Percentiles rank a stretch among this genome's conserved stretches.
Evolutionary conservation across 371 early-diverging fungal genomes (phyloP).

Genomic region (Saksenaea vasiformis): DNA sequence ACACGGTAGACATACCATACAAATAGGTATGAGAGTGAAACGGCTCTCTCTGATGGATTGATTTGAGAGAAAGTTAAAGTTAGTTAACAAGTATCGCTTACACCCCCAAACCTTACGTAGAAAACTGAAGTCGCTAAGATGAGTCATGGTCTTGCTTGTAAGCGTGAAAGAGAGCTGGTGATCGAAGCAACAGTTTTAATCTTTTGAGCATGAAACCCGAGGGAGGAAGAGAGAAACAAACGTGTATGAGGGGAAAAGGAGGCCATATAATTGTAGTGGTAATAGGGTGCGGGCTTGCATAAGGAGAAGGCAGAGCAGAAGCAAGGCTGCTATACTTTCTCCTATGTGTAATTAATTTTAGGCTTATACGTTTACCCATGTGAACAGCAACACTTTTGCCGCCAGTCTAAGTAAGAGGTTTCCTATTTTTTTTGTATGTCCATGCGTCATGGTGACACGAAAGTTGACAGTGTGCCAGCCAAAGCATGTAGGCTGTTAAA

Average conservation of each 20-base stretch:
- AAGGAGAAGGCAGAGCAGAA: slow-evolving; percentile 1
- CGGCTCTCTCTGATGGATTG: slow-evolving; percentile 33
- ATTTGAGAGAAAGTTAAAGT: neutral
- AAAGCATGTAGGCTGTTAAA: no score
- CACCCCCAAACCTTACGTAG: slow-evolving; percentile 24
- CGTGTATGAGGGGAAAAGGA: slow-evolving; percentile 7
- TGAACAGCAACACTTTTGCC: neutral
- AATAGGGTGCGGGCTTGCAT: slow-evolving; percentile 1
- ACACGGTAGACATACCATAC: slow-evolving; percentile 43
- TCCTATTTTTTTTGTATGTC: neutral
- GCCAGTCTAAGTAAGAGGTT: neutral
- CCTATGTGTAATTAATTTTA: slow-evolving; percentile 1
- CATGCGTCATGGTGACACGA: no score
- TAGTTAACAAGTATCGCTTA: neutral
- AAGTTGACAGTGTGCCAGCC: no score
- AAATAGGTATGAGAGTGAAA: slow-evolving; percentile 35
- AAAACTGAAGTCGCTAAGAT: slow-evolving; percentile 51
- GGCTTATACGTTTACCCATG: neutral
- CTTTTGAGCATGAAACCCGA: neutral
- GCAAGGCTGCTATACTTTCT: neutral
- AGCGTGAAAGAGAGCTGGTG: neutral
- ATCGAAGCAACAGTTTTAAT: neutral
- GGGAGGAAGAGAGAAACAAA: slow-evolving; percentile 1
- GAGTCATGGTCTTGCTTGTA: slow-evolving; percentile 33
- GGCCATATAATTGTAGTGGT: neutral